phyloP scores from a whole-genome alignment of 23 red algal species.

The Gracilaria domingensis region DNA sequence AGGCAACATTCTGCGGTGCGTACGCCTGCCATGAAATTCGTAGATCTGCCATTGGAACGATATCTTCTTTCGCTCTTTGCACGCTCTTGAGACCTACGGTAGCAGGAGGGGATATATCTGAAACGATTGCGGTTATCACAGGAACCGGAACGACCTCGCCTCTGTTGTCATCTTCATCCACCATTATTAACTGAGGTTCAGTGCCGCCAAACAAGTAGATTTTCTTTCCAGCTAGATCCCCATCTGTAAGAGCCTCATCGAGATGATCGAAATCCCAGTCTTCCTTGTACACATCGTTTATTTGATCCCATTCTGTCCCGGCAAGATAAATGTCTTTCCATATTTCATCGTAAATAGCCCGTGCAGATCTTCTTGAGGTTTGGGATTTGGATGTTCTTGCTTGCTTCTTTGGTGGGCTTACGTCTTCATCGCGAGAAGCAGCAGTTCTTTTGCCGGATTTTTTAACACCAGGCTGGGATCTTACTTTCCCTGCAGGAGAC shows the following conservation, averaged over 20 bases:
- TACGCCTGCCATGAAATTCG: constrained; percentile 94
- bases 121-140: constrained; percentile 86
- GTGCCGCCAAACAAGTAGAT: constrained; percentile 94
- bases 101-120: constrained; percentile 75
- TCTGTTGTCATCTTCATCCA: constrained; percentile 55
- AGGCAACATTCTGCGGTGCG: constrained; percentile 51
- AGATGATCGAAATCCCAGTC: constrained; percentile 98
- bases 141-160: constrained; percentile 86
- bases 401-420: neutral
- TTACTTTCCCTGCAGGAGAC: neutral
- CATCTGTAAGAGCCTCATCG: constrained; percentile 81
- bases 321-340: constrained; percentile 92
- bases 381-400: neutral
- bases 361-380: neutral
- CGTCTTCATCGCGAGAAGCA: neutral
- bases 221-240: constrained; percentile 43
- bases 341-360: constrained; percentile 67
- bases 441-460: constrained; percentile 5
- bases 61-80: constrained; percentile 92
- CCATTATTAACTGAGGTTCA: constrained; percentile 84
- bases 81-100: constrained; percentile 94
- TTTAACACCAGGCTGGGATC: neutral
- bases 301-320: constrained; percentile 98
- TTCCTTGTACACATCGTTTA: constrained; percentile 78
- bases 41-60: constrained; percentile 87